Evolutionary conservation across 495 filamentous ascomycete genomes (phyloP), one percentile per base, ranked within the genome.

Genomic region (Wilcoxina mikolae): DNA sequence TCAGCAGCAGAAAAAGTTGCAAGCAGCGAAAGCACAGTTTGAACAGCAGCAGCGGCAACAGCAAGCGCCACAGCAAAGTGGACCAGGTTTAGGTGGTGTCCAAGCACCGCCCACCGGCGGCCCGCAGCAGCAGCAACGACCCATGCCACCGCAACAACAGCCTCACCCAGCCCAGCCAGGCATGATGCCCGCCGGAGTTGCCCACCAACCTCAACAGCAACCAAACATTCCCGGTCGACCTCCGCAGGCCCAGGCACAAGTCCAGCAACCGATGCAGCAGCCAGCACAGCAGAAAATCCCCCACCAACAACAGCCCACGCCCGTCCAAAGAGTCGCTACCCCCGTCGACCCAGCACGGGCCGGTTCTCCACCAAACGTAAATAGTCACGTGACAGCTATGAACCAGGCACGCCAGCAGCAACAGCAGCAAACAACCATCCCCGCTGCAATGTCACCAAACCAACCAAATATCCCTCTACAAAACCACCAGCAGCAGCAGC

Each of bases 1-100:
- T 12, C 23, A 45, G 11, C 58, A 65, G 55, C 62, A 65, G 49
- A 64, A 61, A 58, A 66, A 68, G 42, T 50, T 44, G 1, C 66
- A 65, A 65, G 42, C 56, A 56, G 28, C 46, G 56, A 5, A 69
- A 70, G 35, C 49, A 61, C 56, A 61, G 26, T 54, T 56, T 1
- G 50, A 60, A 43, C 52, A 59, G 38, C 53, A 47, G 4, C 65
- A 66, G 54, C 2, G 41, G 38, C 57, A 57, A 25, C 61, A 60
- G 42, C 52, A 55, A 42, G 38, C 39, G 18, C 51, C 48, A 31
- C 54, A 55, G 25, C 41, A 47, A 18, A 27, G n/a, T 22, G 35
- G 47, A 51, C 43, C 31, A 42, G 55, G 53, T 39, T 23, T 11
- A 45, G 29, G 25, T 24, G 41, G 28, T 18, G 12, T 5, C 45